These are phyloP conservation scores for Myxozyma melibiosi DNA, from an alignment of 805 yeast species.

Conservation along the genomic window DNA sequence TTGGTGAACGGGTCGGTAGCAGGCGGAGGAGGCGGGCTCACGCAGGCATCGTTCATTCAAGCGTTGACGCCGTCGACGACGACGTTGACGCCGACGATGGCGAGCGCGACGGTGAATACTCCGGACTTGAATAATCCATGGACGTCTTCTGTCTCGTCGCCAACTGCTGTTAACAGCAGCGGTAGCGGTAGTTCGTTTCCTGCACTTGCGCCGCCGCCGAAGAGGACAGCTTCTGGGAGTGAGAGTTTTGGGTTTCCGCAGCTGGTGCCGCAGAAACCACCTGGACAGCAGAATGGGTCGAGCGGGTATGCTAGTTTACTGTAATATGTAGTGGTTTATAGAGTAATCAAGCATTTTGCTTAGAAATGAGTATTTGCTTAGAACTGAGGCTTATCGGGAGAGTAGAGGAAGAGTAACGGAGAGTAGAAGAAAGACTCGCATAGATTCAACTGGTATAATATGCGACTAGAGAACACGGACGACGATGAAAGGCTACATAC, in stretches of 20 bases:
- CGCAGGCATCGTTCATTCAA: neutral
- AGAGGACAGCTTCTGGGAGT: neutral
- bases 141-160: neutral
- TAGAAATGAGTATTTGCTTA: too few species aligned
- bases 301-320: conserved; percentile 29
- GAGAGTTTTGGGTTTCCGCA: conserved; percentile 17
- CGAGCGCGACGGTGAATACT: neutral
- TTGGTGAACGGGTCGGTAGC: neutral
- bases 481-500: too few species aligned
- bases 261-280: conserved; percentile 6
- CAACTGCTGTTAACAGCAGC: neutral
- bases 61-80: conserved; percentile 9
- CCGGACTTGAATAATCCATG: conserved; percentile 14
- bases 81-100: conserved; percentile 2
- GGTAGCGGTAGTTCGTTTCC: neutral
- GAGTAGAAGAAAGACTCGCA: neutral
- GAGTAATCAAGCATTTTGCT: neutral
- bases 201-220: conserved; percentile 4
- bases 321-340: neutral
- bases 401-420: too few species aligned
- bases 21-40: neutral
- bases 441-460: neutral
- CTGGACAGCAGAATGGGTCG: conserved; percentile 3
- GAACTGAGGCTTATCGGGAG: too few species aligned
- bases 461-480: too few species aligned